Evolutionary conservation across 805 yeast genomes (phyloP), one percentile per base, ranked within the genome.

Genomic region (Starmerella etchellsii): DNA sequence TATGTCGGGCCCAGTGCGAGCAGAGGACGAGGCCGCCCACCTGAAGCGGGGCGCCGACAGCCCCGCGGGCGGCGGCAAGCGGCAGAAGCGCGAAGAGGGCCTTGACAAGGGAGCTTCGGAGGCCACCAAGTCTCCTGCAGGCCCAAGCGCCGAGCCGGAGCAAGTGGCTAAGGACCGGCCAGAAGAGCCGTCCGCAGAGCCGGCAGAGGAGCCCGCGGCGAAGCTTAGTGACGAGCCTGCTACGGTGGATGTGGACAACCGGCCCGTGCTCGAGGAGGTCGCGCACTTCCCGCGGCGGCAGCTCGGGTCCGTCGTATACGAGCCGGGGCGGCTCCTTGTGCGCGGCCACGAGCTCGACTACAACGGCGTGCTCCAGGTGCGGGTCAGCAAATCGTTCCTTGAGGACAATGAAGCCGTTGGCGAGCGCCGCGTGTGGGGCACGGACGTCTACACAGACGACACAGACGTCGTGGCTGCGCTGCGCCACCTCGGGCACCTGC

Each of bases 401-500:
- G 35, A 22, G 7, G 53, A 60, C 7, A 25, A 19, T 26, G 61
- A 65, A 31, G 53, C 60, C 28, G 41, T 49, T 7, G 65, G 63
- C 24, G 54, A 51, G 27, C 72, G 78, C 24, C 63, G 74, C 37
- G 69, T 85, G 2, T 88, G 97, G 97, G 98, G 98, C 2, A 72
- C 87, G 2, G 94, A 87, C 33, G 66, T 91, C 1, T 91, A 88
- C 59, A 82, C 96, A 0, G 97, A 91, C 59, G 98, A 88, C 58
- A 80, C 94, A 1, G 95, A 88, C 58, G 63, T 87, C 2, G 67
- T 88, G 28, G 67, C 81, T 4, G 79, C 77, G 0, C 62, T 88
- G 38, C 70, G 74, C 47, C 97, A 91, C 53, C 64, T 76, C 46
- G 95, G 95, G 0, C 61, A 78, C 34, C 66, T 77, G 42, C 58